Conservation (phyloP, 768 basidiomycete species). For the Boletus sp. region DNA sequence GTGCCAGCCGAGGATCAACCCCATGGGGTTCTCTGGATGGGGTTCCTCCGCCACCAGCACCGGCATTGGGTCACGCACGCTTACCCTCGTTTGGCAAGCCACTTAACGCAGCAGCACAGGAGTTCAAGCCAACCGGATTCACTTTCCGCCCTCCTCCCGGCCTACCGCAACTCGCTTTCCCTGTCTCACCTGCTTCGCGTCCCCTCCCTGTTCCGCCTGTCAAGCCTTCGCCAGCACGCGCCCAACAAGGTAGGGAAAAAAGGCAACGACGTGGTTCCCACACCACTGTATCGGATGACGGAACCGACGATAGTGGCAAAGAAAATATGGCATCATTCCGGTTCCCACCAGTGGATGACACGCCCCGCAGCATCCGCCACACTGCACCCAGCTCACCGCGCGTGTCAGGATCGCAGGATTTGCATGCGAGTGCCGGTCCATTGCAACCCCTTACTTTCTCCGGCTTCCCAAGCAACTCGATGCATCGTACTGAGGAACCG, state of each 20-base stretch:
- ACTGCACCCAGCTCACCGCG: conserved; percentile 41
- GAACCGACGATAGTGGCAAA: conserved; percentile 47
- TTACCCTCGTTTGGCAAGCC: conserved; percentile 55
- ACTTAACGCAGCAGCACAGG: conserved; percentile 75
- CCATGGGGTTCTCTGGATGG: conserved; percentile 33
- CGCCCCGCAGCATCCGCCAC: conserved; percentile 48
- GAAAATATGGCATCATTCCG: conserved; percentile 73
- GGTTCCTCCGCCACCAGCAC: conserved; percentile 36
- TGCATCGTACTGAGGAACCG: conserved; percentile 18
- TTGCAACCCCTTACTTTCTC: conserved; percentile 59
- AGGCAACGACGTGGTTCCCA: conserved; percentile 59
- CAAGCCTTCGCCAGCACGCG: conserved; percentile 22
- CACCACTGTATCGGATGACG: conserved; percentile 26
- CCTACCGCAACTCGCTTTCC: conserved; percentile 52
- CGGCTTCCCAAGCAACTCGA: conserved; percentile 48
- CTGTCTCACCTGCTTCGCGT: conserved; percentile 31
- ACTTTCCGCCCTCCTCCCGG: conserved; percentile 72
- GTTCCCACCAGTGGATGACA: conserved; percentile 58
- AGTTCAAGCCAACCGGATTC: conserved; percentile 77
- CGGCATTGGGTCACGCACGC: conserved; percentile 35
- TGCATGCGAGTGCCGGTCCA: conserved; percentile 20
- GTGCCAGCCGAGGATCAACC: conserved; percentile 36
- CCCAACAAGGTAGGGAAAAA: conserved; percentile 75
- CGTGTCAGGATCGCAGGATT: conserved; percentile 25
- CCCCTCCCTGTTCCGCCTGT: conserved; percentile 40